Conservation (phyloP, 202 grass and related monocot genomes). For the Bolboschoenoplectus hybrid region DNA sequence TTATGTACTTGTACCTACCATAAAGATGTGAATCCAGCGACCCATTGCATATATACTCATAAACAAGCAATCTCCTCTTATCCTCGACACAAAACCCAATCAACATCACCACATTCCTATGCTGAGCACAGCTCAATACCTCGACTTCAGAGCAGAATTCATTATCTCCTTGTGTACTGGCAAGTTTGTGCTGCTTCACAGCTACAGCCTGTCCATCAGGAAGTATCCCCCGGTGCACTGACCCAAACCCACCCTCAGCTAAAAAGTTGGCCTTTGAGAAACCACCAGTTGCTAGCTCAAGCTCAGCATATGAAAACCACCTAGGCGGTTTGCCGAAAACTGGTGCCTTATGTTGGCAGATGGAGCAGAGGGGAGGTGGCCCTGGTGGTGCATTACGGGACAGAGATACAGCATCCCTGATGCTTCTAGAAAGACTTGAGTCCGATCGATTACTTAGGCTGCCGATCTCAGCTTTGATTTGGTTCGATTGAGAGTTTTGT, state of each 20-base stretch:
- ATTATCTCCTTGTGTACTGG: slow-evolving; percentile 90
- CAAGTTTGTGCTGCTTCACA: slow-evolving; percentile 98
- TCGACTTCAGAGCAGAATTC: slow-evolving; percentile 99
- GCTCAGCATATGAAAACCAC: slow-evolving; percentile 96
- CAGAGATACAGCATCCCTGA: slow-evolving; percentile 90
- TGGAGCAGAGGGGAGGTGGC: slow-evolving; percentile 91
- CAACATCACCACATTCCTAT: slow-evolving; percentile 98
- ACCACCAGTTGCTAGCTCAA: slow-evolving; percentile 91
- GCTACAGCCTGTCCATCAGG: slow-evolving; percentile 98
- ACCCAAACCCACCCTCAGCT: slow-evolving; percentile 97
- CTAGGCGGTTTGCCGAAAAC: slow-evolving; percentile 93
- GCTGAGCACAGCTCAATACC: slow-evolving; percentile 97
- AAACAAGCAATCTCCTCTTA: slow-evolving; percentile 90
- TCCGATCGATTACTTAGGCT: slow-evolving; percentile 70
- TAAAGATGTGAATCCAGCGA: slow-evolving; percentile 98
- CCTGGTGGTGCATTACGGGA: slow-evolving; percentile 76
- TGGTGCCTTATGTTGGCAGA: slow-evolving; percentile 97
- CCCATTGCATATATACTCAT: slow-evolving; percentile 98
- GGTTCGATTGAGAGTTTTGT: slow-evolving; percentile 72
- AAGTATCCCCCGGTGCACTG: slow-evolving; percentile 89
- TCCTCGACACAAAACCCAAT: slow-evolving; percentile 99
- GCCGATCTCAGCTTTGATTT: slow-evolving; percentile 63
- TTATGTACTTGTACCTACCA: slow-evolving; percentile 49
- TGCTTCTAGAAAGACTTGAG: slow-evolving; percentile 80
- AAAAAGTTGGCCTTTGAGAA: slow-evolving; percentile 97